These are phyloP conservation scores for Penicillium alfredii DNA, from an alignment of 495 filamentous ascomycete species.

Conservation along the genomic window DNA sequence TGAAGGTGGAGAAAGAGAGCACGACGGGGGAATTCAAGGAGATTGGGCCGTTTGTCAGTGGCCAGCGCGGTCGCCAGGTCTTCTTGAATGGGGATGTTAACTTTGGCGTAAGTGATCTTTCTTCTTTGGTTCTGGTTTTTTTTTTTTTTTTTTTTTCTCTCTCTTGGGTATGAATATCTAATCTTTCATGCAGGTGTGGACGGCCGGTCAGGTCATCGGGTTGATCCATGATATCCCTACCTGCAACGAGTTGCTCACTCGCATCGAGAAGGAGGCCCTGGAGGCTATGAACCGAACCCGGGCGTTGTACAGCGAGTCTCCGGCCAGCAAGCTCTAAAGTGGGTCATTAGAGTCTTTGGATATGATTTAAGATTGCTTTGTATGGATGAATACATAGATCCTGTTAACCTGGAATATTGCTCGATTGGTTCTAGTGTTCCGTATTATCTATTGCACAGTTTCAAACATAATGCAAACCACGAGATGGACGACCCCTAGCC, in stretches of 20 bases:
- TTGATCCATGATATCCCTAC: slow-evolving; percentile 66
- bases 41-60: slow-evolving; percentile 83
- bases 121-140: slow-evolving; percentile 15
- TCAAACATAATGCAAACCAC: too few species aligned
- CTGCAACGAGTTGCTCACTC: slow-evolving; percentile 49
- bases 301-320: slow-evolving; percentile 33
- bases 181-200: slow-evolving; percentile 53
- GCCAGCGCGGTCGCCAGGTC: slow-evolving; percentile 84
- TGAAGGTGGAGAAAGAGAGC: slow-evolving; percentile 80
- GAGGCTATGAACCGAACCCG: slow-evolving; percentile 38
- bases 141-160: slow-evolving; percentile 15
- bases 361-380: neutral
- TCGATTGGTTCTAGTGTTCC: too few species aligned
- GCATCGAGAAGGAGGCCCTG: slow-evolving; percentile 62
- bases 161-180: neutral
- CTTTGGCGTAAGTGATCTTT: slow-evolving; percentile 74
- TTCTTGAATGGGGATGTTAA: slow-evolving; percentile 90
- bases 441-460: too few species aligned
- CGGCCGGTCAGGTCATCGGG: slow-evolving; percentile 65
- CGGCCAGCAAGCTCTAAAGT: slow-evolving; percentile 37
- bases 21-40: slow-evolving; percentile 85
- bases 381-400: neutral
- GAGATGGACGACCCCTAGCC: too few species aligned
- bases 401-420: too few species aligned
- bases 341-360: slow-evolving; percentile 5